These are phyloP conservation scores for Sungouiozyma intestinalis DNA, from an alignment of 805 yeast genomes.

Conservation along the genomic window DNA sequence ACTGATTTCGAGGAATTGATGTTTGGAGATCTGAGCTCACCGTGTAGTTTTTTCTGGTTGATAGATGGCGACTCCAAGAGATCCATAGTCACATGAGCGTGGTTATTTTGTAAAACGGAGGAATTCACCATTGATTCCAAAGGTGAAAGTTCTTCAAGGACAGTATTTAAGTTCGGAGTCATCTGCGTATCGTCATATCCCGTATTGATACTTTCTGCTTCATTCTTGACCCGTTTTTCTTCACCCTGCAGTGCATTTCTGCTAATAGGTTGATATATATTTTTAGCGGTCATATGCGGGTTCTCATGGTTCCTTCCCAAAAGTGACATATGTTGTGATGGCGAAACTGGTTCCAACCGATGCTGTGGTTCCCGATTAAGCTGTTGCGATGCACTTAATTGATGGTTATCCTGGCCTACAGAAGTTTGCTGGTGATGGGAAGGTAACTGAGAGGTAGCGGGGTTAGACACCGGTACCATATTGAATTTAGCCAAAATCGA, in stretches of 20 bases:
- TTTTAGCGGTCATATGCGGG: no score
- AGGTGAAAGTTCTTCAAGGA: conserved; percentile 18
- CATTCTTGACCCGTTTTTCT: neutral
- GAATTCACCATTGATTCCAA: conserved; percentile 22
- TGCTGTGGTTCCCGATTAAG: conserved; percentile 1
- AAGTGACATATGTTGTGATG: no score
- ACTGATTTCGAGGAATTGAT: neutral
- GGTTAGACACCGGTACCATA: conserved; percentile 17
- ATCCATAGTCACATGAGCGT: conserved; percentile 7
- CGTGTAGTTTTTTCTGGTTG: conserved; percentile 42
- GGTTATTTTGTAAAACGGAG: conserved; percentile 14
- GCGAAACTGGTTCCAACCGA: neutral
- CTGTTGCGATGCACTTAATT: no score
- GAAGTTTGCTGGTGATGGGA: neutral
- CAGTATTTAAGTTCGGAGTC: conserved; percentile 3
- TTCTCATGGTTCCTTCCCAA: no score
- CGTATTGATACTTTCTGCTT: neutral
- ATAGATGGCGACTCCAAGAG: conserved; percentile 19
- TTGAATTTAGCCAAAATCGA: conserved; percentile 22
- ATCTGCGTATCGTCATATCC: neutral
- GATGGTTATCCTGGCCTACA: neutral
- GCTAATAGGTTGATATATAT: neutral
- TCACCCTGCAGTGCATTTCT: neutral
- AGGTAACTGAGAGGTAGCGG: neutral
- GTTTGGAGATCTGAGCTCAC: neutral